Evolutionary conservation across 805 yeast species (phyloP).

Genomic region (Ogataea kodamae): DNA sequence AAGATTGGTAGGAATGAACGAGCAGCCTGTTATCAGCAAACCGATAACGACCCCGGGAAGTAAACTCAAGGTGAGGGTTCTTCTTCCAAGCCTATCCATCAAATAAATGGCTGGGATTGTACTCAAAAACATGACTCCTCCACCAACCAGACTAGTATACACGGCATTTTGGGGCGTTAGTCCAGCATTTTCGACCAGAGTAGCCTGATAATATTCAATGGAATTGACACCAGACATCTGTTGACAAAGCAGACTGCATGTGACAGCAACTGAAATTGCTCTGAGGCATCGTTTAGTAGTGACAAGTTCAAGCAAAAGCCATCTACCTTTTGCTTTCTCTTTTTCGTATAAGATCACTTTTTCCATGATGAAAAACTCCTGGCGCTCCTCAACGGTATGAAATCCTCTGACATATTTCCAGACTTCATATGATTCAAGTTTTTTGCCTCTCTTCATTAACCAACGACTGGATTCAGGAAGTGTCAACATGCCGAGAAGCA

Average conservation of each 20-base stretch:
- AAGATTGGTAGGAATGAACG: conserved; percentile 42
- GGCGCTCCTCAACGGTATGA: conserved; percentile 37
- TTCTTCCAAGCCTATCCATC: conserved; percentile 64
- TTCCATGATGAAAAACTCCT: conserved; percentile 42
- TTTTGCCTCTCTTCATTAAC: conserved; percentile 46
- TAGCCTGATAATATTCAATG: conserved; percentile 58
- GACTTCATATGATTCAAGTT: conserved; percentile 39
- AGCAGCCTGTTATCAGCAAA: conserved; percentile 53
- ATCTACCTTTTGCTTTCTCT: conserved; percentile 34
- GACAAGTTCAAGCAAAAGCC: conserved; percentile 40
- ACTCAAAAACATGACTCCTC: conserved; percentile 53
- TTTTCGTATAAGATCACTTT: conserved; percentile 27
- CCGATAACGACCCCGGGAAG: conserved; percentile 52
- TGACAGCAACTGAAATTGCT: conserved; percentile 44
- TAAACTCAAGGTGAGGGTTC: conserved; percentile 43
- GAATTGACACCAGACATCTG: conserved; percentile 68
- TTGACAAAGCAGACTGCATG: conserved; percentile 51
- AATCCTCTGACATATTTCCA: conserved; percentile 52
- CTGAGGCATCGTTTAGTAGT: conserved; percentile 53
- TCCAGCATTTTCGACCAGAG: conserved; percentile 50
- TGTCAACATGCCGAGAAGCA: conserved; percentile 48
- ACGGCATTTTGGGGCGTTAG: conserved; percentile 50
- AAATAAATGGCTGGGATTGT: conserved; percentile 60
- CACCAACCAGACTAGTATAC: conserved; percentile 64
- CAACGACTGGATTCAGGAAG: conserved; percentile 60